Evolutionary conservation across 2,329 filamentous ascomycete species (phyloP).

Genomic region (Fusarium sp.): DNA sequence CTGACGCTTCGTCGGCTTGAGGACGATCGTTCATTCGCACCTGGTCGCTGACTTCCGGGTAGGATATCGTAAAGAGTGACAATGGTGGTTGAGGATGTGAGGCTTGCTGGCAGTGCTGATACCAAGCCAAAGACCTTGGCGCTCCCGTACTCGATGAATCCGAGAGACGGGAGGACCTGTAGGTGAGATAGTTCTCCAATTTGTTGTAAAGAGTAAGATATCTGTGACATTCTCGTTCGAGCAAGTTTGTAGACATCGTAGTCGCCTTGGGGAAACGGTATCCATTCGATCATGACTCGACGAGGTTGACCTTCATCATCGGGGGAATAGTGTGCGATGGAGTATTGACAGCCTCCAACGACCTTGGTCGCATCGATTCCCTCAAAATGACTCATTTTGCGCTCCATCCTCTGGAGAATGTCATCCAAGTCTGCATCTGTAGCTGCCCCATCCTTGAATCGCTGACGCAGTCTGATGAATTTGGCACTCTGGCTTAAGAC

Average conservation of each 20-base stretch:
- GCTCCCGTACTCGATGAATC: neutral
- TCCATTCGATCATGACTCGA: neutral
- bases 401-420: neutral
- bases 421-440: accelerated
- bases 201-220: neutral
- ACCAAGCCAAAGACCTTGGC: neutral
- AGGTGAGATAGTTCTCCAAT: neutral
- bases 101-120: accelerated
- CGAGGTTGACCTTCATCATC: accelerated
- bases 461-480: neutral
- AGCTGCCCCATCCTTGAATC: neutral
- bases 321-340: neutral
- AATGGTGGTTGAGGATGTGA: neutral
- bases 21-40: neutral
- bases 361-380: neutral
- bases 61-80: constrained; percentile 1
- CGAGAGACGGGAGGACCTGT: neutral
- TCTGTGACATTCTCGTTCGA: neutral
- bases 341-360: neutral
- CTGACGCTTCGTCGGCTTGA: neutral
- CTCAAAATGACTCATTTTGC: neutral
- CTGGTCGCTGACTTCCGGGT: neutral
- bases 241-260: neutral
- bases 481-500: neutral
- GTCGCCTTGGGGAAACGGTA: neutral